Conservation (phyloP, 169 alveolate species). For the Cryptosporidium bovis region DNA sequence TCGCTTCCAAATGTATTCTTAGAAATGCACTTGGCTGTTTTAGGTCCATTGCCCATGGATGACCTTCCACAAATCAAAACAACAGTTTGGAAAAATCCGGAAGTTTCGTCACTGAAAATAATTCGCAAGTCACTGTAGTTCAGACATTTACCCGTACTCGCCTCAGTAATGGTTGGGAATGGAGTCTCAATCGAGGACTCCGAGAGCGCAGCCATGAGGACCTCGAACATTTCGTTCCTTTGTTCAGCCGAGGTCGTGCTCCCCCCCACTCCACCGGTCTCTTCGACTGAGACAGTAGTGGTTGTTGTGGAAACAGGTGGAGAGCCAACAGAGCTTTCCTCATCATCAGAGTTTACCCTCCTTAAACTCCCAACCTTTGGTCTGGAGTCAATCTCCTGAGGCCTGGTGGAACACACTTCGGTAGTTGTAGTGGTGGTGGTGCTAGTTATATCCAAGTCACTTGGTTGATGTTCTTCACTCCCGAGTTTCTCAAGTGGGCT, state of each 20-base stretch:
- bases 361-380: not conserved
- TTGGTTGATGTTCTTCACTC: not conserved
- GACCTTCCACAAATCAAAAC: slow-evolving; percentile 63
- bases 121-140: slow-evolving; percentile 17
- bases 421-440: slow-evolving; percentile 8
- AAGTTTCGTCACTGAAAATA: slow-evolving; percentile 12
- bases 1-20: not conserved
- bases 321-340: not conserved
- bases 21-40: slow-evolving; percentile 33
- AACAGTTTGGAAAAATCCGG: not conserved
- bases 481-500: not conserved
- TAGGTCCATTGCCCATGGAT: slow-evolving; percentile 39
- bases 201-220: not conserved
- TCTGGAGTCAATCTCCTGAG: not conserved
- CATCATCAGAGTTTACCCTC: not conserved
- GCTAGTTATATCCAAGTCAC: not conserved
- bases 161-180: slow-evolving; percentile 32
- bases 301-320: not conserved
- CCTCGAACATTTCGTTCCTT: not conserved
- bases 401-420: slow-evolving; percentile 17
- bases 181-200: slow-evolving; percentile 18
- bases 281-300: not conserved
- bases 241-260: not conserved
- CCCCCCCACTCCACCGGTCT: not conserved
- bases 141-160: slow-evolving; percentile 39